Percentiles rank a stretch among this genome's conserved stretches.
Evolutionary conservation across 2,329 filamentous ascomycete species (phyloP).

Genomic region (Fusarium incarnatum): DNA sequence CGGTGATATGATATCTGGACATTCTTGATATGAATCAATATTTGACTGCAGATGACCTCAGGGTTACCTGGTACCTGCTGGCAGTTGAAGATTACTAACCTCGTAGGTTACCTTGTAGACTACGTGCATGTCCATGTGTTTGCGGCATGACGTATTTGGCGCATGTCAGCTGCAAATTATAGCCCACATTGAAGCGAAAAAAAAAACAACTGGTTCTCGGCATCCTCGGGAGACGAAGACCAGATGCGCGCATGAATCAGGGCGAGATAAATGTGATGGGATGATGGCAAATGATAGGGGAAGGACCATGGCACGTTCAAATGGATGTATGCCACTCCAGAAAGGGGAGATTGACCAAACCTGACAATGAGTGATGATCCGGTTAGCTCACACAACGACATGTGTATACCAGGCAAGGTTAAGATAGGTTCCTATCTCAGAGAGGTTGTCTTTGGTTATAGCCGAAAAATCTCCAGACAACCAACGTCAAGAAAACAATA

Average conservation of each 20-base stretch:
- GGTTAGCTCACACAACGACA: background rate
- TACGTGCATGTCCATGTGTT: background rate
- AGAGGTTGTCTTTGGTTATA: background rate
- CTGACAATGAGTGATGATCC: background rate
- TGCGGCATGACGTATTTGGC: constrained; percentile 29
- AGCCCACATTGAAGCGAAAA: constrained; percentile 18
- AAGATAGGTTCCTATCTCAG: background rate
- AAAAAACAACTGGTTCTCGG: constrained; percentile 20
- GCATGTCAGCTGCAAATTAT: constrained; percentile 16
- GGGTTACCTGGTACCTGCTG: constrained; percentile 1
- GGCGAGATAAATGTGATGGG: background rate
- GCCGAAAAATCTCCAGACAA: background rate
- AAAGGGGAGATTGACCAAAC: background rate
- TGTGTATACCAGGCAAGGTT: background rate
- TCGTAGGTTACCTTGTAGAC: background rate
- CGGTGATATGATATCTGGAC: background rate
- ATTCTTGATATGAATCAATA: background rate
- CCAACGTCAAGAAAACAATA: background rate
- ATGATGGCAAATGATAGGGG: constrained; percentile 3
- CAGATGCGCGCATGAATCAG: background rate
- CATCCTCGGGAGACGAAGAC: constrained; percentile 12
- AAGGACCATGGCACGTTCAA: background rate
- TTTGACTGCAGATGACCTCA: background rate
- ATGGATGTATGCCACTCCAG: background rate
- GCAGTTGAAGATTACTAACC: background rate